Evolutionary conservation across 257 asterid genomes (phyloP), one percentile per base, ranked within the genome.

Genomic region (Primulina tabacum): DNA sequence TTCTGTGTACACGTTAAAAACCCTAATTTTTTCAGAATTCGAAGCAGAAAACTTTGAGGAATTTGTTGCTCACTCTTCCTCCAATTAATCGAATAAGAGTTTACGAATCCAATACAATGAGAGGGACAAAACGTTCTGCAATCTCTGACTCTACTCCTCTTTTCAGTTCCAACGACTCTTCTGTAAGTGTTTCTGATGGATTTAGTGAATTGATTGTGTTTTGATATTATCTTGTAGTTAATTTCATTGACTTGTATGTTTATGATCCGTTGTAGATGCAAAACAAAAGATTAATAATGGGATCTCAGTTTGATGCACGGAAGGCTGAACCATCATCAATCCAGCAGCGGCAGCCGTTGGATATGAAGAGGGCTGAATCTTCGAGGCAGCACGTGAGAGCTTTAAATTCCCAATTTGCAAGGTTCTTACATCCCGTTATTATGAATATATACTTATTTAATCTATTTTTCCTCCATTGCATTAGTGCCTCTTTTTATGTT

Each of bases 381-480:
- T 93, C 96, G 38, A 87, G 82, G 73, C 95, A 83, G 86, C 96
- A 93, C 73, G 97, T 89, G 79, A 89, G 90, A 88, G 99, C 96
- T 80, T 97, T 90, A 79, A 90, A 93, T 82, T 82, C 83, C 53
- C 96, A 93, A 72, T 93, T 90, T 65, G 97, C 97, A 68, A 90
- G 96, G 96, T 93, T 67, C 60, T 71, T 56, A 38, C 26, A 66
- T 62, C 56, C 47, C 68, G 72, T 35, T 28, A 32, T 58, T 60
- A 52, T 64, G 12, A 57, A 6, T 38, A n/a, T 47, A 11, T 11
- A 29, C 60, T 43, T 66, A 17, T 32, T 17, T 4, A 12, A 35
- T 12, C 53, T 1, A 18, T 56, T 57, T 0, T 50, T 66, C 18
- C 62, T 12, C 24, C 14, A 2, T 24, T 56, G 11, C 35, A 11